Base-by-base conservation (phyloP, 2,329 filamentous ascomycete species). In the Lanzia echinophila region DNA sequence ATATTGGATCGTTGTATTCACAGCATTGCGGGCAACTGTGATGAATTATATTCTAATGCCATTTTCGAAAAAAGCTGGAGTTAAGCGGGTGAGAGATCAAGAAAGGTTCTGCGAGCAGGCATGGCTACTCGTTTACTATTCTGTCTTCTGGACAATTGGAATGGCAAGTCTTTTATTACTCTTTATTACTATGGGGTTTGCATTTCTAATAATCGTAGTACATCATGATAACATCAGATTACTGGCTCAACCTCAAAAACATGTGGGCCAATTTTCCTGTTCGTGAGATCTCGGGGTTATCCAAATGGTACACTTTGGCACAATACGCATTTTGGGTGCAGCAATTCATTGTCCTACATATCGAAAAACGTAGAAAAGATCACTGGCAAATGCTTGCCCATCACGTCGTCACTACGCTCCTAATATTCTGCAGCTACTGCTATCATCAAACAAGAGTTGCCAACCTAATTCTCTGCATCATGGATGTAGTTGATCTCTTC, bases 371-470 rank as follows among this genome's bases (percentile, higher is more conserved):
- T 60, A 82, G 94, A 65, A 97, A 97, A 73, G 92, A 99, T 65
- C 87, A 96, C 71, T 87, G 83, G 74, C 91, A 97, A 71, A 97
- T 97, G 94, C 83, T 97, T 62, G 86, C 83, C 17, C 92, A 97
- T 70, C 94, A 99, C 73, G 81, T 96, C 67, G 84, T 96, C 68
- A 99, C 92, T 19, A 88, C 85, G 65, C 75, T 77, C 6, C 81
- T 99, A 41, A 84, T 99, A 60, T 83, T 83, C 54, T 79, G 84
- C 33, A 92, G 87, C 60, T 97, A 97, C 69, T 81, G 84, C 61
- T 96, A 95, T 69, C 84, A 91, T 67, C 84, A 89, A 67, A 95
- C 87, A 54, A 86, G 88, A 43, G 88, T 96, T 28, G 92, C 90
- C 53, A 92, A 91, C 66, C 79, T 95, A 46, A 90, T 97, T 56